Evolutionary conservation across 179 eudicot species (phyloP), one percentile per base, ranked within the genome.

Genomic region (Dionaea muscipula): DNA sequence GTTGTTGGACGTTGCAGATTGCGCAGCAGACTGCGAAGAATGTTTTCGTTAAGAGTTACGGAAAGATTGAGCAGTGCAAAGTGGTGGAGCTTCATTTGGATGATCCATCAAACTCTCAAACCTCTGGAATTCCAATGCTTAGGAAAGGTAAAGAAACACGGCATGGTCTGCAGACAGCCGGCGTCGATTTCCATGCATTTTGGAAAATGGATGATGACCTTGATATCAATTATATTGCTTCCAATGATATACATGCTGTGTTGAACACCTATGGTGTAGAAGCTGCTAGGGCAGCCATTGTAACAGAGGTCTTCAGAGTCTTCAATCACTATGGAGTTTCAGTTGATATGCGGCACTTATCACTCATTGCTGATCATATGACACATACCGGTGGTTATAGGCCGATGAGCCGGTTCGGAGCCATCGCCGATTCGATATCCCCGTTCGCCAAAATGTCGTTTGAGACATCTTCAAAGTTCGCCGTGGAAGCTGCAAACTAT

Each of bases 321-420:
- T 93, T 93, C 48, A 66, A 68, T 3, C 83, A 76, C 41, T 88
- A 93, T 47, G 95, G 99, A 7, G 96, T 93, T 33, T 72, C 89
- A 35, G 81, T 93, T 6, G 99, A 93, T 54, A 81, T 72, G 61
- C 68, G 96, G 47, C 99, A 93, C 73, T 59, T 93, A 18, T 81
- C 86, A 40, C 69, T 93, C 8, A 83, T 93, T 41, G 89, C 99
- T 0, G 96, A 93, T 56, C 83, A 47, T 67, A 93, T 93, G 99
- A 93, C 99, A 12, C 86, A 85, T 50, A 53, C 80, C 0, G 99
- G 99, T 11, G 82, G 79, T 9, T 93, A 88, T 48, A 61, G 80
- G 22, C 75, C 96, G 0, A 72, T 93, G 95, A 93, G 80, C 68
- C 60, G 99, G 56, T 72, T 61, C 4, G 96, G 99, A 2, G 81